Evolutionary conservation across 176 grass and related monocot genomes (phyloP), one percentile per base, ranked within the genome.

Genomic region (Themeda triandra): DNA sequence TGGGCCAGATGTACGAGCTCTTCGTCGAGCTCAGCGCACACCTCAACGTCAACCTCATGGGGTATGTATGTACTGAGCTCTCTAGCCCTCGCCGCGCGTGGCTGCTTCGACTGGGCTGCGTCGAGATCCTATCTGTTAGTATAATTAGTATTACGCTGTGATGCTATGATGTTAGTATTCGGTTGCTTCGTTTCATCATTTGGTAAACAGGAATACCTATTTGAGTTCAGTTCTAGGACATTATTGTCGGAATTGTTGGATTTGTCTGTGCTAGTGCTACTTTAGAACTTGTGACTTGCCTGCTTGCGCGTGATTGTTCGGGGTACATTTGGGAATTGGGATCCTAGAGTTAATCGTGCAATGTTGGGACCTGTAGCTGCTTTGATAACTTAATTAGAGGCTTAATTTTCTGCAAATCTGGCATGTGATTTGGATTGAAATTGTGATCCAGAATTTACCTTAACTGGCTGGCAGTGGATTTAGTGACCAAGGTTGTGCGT

Each of bases 1-100:
- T 98, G 30, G 95, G 95, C 1, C 92, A 95, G 88, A 93, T 98
- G 95, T 95, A 92, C 75, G 95, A 98, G 83, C 95, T 95, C 79
- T 95, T 95, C 88, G 58, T 91, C 71, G 95, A 98, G 87, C 89
- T 98, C 81, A 98, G 95, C 85, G 80, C 80, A 0, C 95, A 93
- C 89, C 95, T 95, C 66, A 88, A 94, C 86, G 95, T 93, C 83
- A 98, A 93, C 86, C 90, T 95, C 82, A 95, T 95, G 91, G 95
- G 95, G 95, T 51, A 51, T 6, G 45, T 48, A 15, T 92, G 27
- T 9, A 58, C 3, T 72, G 69, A 41, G 60, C 70, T n/a, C 70
- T 46, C 40, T 46, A 59, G 23, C 13, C 9, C 19, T 48, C 10
- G 27, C 66, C 37, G 40, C 56, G 17, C 23, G 25, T 28, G 54